A percentile compares a stretch with the other conserved stretches of the same genome.
phyloP scores from a whole-genome alignment of 164 flowering plant species.

The Berberis vulgaris region DNA sequence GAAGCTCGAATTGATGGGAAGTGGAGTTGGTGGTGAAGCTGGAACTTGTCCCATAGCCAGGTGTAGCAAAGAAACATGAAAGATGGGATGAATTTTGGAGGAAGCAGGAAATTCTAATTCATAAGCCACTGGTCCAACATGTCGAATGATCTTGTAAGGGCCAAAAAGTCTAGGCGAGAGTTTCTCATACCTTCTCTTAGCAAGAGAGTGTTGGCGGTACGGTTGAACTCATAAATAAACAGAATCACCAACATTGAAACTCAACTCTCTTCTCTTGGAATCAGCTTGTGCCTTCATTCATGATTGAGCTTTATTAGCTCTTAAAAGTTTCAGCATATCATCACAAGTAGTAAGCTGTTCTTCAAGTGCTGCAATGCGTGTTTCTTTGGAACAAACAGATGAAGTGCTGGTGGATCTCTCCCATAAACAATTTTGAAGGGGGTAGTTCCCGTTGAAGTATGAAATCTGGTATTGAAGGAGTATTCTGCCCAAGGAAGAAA shows the following conservation, averaged over 20 bases:
- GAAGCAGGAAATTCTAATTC: neutral
- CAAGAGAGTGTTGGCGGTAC: neutral
- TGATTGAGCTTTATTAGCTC: neutral
- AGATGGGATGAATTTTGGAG: conserved; percentile 5
- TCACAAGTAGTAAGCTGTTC: neutral
- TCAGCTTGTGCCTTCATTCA: neutral
- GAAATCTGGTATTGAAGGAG: neutral
- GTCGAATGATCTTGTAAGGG: neutral
- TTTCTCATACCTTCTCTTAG: no score
- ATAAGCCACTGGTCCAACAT: neutral
- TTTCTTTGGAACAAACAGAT: neutral
- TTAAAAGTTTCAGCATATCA: neutral
- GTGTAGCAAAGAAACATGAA: conserved; percentile 9
- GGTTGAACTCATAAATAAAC: neutral
- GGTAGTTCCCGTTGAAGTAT: neutral
- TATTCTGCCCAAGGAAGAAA: no score
- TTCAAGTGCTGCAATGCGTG: neutral
- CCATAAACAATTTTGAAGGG: no score
- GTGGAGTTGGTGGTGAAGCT: no score
- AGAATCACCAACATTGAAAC: neutral
- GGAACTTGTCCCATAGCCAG: no score
- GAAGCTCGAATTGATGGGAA: no score
- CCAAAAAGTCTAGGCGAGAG: neutral
- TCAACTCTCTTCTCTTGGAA: neutral
- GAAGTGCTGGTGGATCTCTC: no score